A percentile compares a stretch with the other conserved stretches of the same genome.
phyloP scores from a whole-genome alignment of 2,329 filamentous ascomycete species.

The Coniochaeta sp. region DNA sequence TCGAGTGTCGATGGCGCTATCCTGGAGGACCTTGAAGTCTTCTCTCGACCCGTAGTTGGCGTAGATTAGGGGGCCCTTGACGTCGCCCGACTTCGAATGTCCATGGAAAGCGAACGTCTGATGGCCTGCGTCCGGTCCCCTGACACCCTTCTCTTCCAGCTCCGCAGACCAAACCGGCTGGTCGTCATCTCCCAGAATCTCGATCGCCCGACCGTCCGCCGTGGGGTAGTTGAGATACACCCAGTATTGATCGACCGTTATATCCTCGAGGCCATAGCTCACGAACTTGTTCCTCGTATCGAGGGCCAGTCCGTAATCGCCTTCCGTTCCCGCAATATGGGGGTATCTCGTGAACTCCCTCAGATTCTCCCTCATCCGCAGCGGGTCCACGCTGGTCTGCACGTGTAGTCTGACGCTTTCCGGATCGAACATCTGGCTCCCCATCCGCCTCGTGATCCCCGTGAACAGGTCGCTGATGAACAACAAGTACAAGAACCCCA shows the following conservation, averaged over 20 bases:
- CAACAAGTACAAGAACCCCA: conserved; percentile 73
- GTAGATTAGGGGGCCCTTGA: conserved; percentile 80
- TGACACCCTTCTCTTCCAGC: conserved; percentile 73
- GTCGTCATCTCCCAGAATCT: conserved; percentile 65
- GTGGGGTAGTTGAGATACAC: conserved; percentile 92
- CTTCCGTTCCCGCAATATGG: conserved; percentile 90
- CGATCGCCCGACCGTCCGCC: conserved; percentile 67
- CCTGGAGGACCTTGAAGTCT: conserved; percentile 69
- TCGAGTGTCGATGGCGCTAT: conserved; percentile 64
- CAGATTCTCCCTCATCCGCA: conserved; percentile 64
- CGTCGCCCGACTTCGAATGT: conserved; percentile 79
- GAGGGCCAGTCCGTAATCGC: conserved; percentile 77
- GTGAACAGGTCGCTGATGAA: conserved; percentile 82
- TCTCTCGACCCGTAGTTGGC: conserved; percentile 83
- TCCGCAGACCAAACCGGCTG: conserved; percentile 66
- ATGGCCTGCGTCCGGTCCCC: conserved; percentile 52
- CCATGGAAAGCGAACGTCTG: conserved; percentile 82
- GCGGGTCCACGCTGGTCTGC: conserved; percentile 63
- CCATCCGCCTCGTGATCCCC: conserved; percentile 52
- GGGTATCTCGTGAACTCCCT: conserved; percentile 75
- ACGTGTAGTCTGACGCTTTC: conserved; percentile 73
- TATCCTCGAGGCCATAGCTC: conserved; percentile 65
- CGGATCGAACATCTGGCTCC: conserved; percentile 70
- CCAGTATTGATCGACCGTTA: conserved; percentile 69
- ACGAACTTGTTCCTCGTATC: conserved; percentile 76